phyloP scores from a whole-genome alignment of 2,329 filamentous ascomycete genomes.

The Karstenula rhodostoma region DNA sequence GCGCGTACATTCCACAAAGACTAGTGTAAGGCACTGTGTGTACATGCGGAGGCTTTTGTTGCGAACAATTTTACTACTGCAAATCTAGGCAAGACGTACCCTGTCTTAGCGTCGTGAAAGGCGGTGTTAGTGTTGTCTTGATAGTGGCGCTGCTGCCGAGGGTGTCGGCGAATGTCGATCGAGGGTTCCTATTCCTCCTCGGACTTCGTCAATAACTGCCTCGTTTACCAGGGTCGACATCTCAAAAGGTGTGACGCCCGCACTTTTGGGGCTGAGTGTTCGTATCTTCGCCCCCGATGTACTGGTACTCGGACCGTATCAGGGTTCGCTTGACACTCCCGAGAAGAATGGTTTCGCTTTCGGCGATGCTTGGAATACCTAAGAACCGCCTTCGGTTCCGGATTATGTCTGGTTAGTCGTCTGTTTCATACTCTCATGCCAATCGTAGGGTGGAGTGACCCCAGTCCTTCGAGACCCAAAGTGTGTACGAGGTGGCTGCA shows the following conservation, averaged over 20 bases:
- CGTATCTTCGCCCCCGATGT: constrained; percentile 3
- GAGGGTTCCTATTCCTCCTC: not conserved
- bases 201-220: constrained; percentile 7
- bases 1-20: not conserved
- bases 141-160: constrained; percentile 1
- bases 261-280: constrained; percentile 5
- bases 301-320: constrained; percentile 1
- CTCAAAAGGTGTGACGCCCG: not conserved
- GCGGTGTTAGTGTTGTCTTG: not conserved
- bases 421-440: not conserved
- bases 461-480: no score
- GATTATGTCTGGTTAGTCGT: not conserved
- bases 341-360: not conserved
- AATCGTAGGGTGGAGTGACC: not conserved
- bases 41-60: not conserved
- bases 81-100: not conserved
- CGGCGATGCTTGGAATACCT: not conserved
- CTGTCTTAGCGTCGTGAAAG: not conserved
- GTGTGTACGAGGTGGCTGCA: constrained; percentile 1
- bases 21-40: not conserved
- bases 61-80: not conserved
- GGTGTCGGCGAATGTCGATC: not conserved
- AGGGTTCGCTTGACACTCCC: not conserved
- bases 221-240: constrained; percentile 2
- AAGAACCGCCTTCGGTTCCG: not conserved